These are phyloP conservation scores for Globisporangium paroecandrum DNA, from an alignment of 352 stramenopile genomes.

Conservation along the genomic window DNA sequence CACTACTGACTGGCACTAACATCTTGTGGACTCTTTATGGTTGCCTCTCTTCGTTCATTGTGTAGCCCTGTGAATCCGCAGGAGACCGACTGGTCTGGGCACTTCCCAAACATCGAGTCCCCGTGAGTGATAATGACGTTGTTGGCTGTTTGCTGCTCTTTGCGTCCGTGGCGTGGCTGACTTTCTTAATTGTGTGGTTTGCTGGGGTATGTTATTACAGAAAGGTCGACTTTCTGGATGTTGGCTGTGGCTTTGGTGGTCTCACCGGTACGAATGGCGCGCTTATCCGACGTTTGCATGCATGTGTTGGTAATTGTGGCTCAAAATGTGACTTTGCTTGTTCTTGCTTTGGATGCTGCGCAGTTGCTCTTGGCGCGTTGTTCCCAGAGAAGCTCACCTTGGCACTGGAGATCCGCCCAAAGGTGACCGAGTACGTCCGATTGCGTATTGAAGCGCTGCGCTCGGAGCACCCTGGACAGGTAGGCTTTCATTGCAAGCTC, in stretches of 20 bases:
- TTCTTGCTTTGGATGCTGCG: slow-evolving; percentile 2
- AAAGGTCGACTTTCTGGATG: slow-evolving; percentile 92
- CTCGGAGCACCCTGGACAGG: slow-evolving; percentile 55
- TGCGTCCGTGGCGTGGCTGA: not conserved
- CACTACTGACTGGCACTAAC: not conserved
- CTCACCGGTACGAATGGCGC: slow-evolving; percentile 73
- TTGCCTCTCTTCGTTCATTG: not conserved
- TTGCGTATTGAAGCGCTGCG: slow-evolving; percentile 89
- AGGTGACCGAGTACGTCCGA: slow-evolving; percentile 92
- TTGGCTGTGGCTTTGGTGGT: slow-evolving; percentile 97
- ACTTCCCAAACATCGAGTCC: slow-evolving; percentile 88
- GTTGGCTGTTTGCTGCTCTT: not conserved
- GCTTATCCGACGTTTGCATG: not conserved
- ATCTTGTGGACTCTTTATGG: not conserved
- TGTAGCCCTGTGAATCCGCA: slow-evolving; percentile 76
- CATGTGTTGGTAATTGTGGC: not conserved
- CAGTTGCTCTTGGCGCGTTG: slow-evolving; percentile 87
- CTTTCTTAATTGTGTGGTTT: not conserved
- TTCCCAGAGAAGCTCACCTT: slow-evolving; percentile 94
- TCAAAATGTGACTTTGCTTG: not conserved
- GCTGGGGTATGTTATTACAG: slow-evolving; percentile 24
- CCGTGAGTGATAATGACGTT: slow-evolving; percentile 35
- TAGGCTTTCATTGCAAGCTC: slow-evolving; percentile 13
- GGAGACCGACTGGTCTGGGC: slow-evolving; percentile 91
- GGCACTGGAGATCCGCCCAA: slow-evolving; percentile 97